These are phyloP conservation scores for Aspergillus uvarum DNA, from an alignment of 2,329 filamentous ascomycete genomes.

Conservation along the genomic window DNA sequence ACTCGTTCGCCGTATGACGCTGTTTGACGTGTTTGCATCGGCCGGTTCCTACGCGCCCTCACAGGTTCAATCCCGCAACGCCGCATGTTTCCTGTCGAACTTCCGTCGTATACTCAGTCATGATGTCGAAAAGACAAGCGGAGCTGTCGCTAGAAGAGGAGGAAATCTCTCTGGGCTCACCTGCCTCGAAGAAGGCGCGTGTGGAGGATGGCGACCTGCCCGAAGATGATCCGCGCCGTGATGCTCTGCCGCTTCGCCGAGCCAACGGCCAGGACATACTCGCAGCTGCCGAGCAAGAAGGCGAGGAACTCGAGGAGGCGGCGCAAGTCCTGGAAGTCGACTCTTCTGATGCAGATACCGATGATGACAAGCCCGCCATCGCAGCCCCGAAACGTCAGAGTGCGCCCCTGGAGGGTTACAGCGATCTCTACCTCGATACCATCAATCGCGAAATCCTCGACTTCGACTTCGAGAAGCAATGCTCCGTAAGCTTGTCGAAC, in stretches of 20 bases:
- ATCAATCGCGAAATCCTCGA: conserved; percentile 91
- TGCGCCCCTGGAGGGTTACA: conserved; percentile 82
- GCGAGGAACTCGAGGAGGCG: conserved; percentile 43
- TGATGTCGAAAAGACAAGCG: conserved; percentile 51
- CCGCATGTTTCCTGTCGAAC: background rate
- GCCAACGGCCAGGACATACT: conserved; percentile 33
- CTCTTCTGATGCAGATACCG: conserved; percentile 37
- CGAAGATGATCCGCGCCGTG: conserved; percentile 25
- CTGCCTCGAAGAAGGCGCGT: conserved; percentile 46
- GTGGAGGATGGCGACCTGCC: conserved; percentile 36
- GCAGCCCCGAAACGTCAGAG: conserved; percentile 60
- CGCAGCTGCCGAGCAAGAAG: conserved; percentile 72
- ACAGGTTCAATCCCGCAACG: conserved; percentile 9
- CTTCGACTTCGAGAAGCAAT: conserved; percentile 98
- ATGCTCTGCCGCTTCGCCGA: conserved; percentile 27
- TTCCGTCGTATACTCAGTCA: conserved; percentile 14
- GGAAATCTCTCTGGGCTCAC: conserved; percentile 36
- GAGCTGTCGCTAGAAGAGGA: conserved; percentile 43
- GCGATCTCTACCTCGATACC: conserved; percentile 95
- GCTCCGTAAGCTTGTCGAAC: conserved; percentile 91
- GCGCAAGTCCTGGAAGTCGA: conserved; percentile 25
- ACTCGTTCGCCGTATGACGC: conserved; percentile 11
- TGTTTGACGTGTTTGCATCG: conserved; percentile 33
- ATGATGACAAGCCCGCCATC: conserved; percentile 39
- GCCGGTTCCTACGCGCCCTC: conserved; percentile 14